Evolutionary conservation across 73 alveolate species (phyloP), one percentile per base, ranked within the genome.

Genomic region (Stentor roeselii): DNA sequence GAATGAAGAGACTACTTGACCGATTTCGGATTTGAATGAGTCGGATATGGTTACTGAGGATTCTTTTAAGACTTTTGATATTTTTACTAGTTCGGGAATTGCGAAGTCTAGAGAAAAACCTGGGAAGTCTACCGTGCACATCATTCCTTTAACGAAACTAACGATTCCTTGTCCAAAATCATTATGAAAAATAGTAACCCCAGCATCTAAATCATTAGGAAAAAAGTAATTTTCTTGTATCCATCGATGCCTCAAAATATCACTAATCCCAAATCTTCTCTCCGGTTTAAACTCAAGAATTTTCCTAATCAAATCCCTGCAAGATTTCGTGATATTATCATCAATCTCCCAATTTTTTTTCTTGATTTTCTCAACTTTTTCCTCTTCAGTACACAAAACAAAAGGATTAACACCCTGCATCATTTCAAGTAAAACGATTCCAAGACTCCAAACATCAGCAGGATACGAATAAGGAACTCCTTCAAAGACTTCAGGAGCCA

Each of bases 401-500:
- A 94, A 94, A 34, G 98, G 98, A 2, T 95, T 84, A 59, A 87
- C 78, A 21, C 98, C 98, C 61, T 93, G 96, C 31, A 91, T 82
- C 83, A 92, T 80, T 82, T 92, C 97, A 91, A 87, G 91, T 41
- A 92, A 83, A 67, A 92, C 82, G 14, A 92, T 88, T 3, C 97
- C 97, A 11, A 92, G 78, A 0, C 92, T 86, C 97, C 98, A 94
- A 21, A 94, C 82, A 86, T 94, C 98, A 4, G 92, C 92, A 61
- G 84, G 88, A 58, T 84, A 90, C 76, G 91, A 92, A 80, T 94
- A 92, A 35, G 86, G 90, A 76, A 90, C 89, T 60, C 96, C 96
- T 60, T 90, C 86, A 34, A 93, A 60, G 36, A 94, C 90, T 88
- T 92, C 99, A 2, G 99, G 99, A 42, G 98, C 96, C 87, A 95